Evolutionary conservation across 1,139 yeast genomes (phyloP), one percentile per base, ranked within the genome.

Genomic region (Groenewaldozyma sp.): DNA sequence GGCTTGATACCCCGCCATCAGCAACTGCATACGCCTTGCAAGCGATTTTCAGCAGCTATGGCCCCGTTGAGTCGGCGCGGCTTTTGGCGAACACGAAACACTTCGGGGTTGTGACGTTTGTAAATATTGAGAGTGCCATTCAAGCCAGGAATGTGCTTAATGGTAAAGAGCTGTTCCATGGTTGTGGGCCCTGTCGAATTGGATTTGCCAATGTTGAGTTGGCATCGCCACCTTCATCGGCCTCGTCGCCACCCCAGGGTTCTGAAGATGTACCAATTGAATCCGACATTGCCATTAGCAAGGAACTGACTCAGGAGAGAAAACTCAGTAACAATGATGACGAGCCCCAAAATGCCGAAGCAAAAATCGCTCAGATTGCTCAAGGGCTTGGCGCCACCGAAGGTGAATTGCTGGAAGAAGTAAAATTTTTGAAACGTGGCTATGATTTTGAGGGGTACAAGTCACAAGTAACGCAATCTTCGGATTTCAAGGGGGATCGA

Each of bases 91-190:
- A 70, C 38, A n/a, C n/a, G n/a, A 64, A 70, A 37, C 69, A 69
- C 41, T 66, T 73, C 53, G 93, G 93, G 0, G 68, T 86, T 47
- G 79, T 83, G 24, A 93, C 82, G 58, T 87, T 84, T 60, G 68
- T 73, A 3, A 67, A 71, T 28, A 64, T 82, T 11, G 95, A 84
- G 36, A 67, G 77, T 31, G 94, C 97, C 10, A 76, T 82, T 70
- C 73, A 70, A 35, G 84, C 94, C 37, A 79, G 79, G 54, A 81
- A 82, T 3, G 75, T 70, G 37, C 73, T 87, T 54, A 82, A 82
- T 54, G 94, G 87, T 47, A 76, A 79, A 50, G 96, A 88, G 55
- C 68, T 91, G 31, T 74, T 78, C 45, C 82, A 88, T 1, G 95
- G 94, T 24, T 45, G 59, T 27, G 71, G 70, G 3, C 63, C 67